Base-by-base conservation (phyloP, 768 basidiomycete genomes). In the Trametes elegans region DNA sequence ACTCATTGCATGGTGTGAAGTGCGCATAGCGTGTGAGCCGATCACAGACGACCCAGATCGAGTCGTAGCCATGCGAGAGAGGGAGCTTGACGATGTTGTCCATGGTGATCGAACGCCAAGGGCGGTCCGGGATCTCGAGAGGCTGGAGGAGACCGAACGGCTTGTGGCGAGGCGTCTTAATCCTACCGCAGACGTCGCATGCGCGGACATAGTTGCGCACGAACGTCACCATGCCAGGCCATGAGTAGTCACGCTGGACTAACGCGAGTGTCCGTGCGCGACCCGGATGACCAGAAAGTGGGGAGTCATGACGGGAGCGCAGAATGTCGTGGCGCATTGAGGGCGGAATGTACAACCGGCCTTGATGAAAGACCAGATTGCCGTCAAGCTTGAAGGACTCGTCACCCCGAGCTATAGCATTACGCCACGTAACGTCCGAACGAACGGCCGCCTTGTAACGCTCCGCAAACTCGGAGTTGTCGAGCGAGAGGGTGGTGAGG, bases 261-360 rank as follows among this genome's bases (percentile, higher is more conserved):
- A 71, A 53, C 5, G 68, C 59, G 11, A 64, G 48, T 0, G 77
- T 79, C 14, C 64, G 64, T 2, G 54, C 60, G 11, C 59, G 65
- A 3, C 79, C 78, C 7, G 69, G 74, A 48, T 80, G 79, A 9
- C 79, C 77, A 21, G 69, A 66, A 23, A 70, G 41, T 1, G 66
- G 59, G 21, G 59, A 49, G 50, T 81, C 74, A 58, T 80, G 79
- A 21, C 61, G 61, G 5, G 52, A 53, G 10, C 66, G 57, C 6
- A 77, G 50, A 45, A 73, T 64, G 6, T 70, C 62, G 34, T 49
- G 16, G 7, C 62, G 66, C 7, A 74, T 60, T 39, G 70, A 24
- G 27, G 51, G 26, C 7, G 75, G 76, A 18, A 78, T 65, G 45
- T 63, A 72, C 10, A 72, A 53, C n/a, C 44, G 53, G 23, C 60